phyloP scores from a whole-genome alignment of 73 alveolate species.

The Paramecium bursaria region DNA sequence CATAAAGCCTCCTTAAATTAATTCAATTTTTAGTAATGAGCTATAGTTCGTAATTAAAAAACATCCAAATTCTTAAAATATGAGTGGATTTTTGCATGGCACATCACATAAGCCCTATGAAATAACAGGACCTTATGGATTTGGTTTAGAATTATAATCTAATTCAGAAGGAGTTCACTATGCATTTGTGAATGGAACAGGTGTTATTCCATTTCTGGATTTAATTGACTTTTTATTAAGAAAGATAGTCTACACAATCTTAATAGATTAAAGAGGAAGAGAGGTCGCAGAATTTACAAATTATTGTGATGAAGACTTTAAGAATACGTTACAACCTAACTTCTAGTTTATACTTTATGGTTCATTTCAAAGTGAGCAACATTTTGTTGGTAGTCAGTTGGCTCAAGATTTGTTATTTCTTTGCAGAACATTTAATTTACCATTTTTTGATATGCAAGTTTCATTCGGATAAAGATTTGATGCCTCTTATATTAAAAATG shows the following conservation, averaged over 20 bases:
- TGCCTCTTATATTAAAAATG: neutral
- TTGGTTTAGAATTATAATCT: conserved; percentile 40
- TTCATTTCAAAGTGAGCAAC: neutral
- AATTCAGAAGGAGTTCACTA: conserved; percentile 49
- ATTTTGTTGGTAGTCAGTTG: conserved; percentile 7
- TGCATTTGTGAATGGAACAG: conserved; percentile 51
- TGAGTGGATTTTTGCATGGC: conserved; percentile 45
- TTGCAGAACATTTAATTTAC: conserved; percentile 33
- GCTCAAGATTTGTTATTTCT: conserved; percentile 36
- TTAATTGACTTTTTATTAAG: conserved; percentile 8
- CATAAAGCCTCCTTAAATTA: neutral
- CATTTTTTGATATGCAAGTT: conserved; percentile 12
- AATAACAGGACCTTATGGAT: conserved; percentile 57
- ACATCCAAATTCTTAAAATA: conserved; percentile 1
- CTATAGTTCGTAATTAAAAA: conserved; percentile 3
- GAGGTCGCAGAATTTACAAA: conserved; percentile 31
- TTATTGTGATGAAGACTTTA: conserved; percentile 15
- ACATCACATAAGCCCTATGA: conserved; percentile 47
- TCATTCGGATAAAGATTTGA: neutral
- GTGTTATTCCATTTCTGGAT: conserved; percentile 45
- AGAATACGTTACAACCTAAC: conserved; percentile 8
- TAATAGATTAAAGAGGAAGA: conserved; percentile 27
- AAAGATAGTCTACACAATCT: neutral
- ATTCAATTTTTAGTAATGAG: neutral
- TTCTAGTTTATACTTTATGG: conserved; percentile 24